Evolutionary conservation across 495 filamentous ascomycete genomes (phyloP).

Genomic region (Glarea lozoyensis): DNA sequence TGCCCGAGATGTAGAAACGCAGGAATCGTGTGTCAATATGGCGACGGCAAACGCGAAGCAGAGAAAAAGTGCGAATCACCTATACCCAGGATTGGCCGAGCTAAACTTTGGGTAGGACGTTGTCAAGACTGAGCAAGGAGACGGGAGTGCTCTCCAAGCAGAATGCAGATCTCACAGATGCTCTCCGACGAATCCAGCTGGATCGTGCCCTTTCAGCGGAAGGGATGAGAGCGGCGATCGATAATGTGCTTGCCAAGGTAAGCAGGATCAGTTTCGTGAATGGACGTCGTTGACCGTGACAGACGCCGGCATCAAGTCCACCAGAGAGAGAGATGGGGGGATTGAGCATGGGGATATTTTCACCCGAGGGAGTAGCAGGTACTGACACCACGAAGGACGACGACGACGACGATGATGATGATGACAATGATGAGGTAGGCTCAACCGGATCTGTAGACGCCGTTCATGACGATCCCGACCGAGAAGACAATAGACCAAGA

Average conservation of each 20-base stretch:
- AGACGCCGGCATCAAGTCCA: no score
- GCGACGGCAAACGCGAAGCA: slow-evolving; percentile 46
- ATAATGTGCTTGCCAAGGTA: slow-evolving; percentile 17
- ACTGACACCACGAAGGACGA: slow-evolving; percentile 24
- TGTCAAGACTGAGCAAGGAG: slow-evolving; percentile 35
- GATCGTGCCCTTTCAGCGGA: slow-evolving; percentile 17
- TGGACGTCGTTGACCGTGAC: no score
- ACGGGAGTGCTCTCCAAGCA: slow-evolving; percentile 18
- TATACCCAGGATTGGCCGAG: not conserved
- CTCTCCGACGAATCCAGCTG: slow-evolving; percentile 21
- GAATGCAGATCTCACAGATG: slow-evolving; percentile 32
- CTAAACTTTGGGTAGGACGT: slow-evolving; percentile 29
- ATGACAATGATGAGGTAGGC: slow-evolving; percentile 42
- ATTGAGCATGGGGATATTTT: not conserved
- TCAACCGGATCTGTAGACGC: slow-evolving; percentile 53
- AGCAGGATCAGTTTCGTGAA: no score
- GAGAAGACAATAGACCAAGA: slow-evolving; percentile 35
- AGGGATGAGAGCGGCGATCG: slow-evolving; percentile 30
- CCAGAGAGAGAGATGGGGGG: no score
- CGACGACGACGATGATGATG: slow-evolving; percentile 30
- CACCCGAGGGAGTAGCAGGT: not conserved
- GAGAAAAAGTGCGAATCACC: slow-evolving; percentile 35
- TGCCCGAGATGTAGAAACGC: slow-evolving; percentile 43
- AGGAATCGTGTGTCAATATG: slow-evolving; percentile 42
- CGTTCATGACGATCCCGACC: slow-evolving; percentile 53